Percentiles rank a stretch among this genome's conserved stretches.
These are phyloP conservation scores for Pseudozyma sp. DNA, from an alignment of 1,284 basidiomycete genomes.

Conservation along the genomic window DNA sequence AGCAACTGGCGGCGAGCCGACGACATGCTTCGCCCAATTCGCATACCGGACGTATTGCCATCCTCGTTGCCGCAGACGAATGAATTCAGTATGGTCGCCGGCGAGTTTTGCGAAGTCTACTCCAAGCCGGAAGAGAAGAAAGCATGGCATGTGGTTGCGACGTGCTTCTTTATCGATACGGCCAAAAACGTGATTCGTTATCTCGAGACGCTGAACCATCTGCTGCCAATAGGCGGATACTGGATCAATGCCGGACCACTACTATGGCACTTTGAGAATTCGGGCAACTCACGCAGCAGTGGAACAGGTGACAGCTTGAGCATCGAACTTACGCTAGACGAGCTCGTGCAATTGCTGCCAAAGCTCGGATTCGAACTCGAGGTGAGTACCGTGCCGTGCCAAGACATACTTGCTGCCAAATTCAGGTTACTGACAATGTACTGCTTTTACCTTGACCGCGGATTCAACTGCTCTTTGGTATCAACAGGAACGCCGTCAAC, in stretches of 20 bases:
- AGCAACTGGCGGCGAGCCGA: slow-evolving; percentile 61
- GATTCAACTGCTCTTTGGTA: not conserved
- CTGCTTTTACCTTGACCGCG: not conserved
- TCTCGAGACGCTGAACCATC: slow-evolving; percentile 65
- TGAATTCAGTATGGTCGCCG: slow-evolving; percentile 68
- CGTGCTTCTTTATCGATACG: slow-evolving; percentile 98
- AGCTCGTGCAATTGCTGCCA: slow-evolving; percentile 81
- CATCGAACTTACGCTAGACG: slow-evolving; percentile 88
- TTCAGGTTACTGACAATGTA: not conserved
- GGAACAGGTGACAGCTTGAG: slow-evolving; percentile 42
- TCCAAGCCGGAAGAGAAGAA: slow-evolving; percentile 75
- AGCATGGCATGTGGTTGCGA: slow-evolving; percentile 88
- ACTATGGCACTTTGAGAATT: slow-evolving; percentile 96
- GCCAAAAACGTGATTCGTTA: slow-evolving; percentile 70
- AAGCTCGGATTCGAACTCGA: slow-evolving; percentile 85
- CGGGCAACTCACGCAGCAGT: slow-evolving; percentile 67
- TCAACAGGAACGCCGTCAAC: slow-evolving; percentile 79
- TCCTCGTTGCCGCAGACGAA: slow-evolving; percentile 48
- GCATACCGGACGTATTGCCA: slow-evolving; percentile 65
- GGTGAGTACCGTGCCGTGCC: slow-evolving; percentile 71
- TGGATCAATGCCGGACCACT: slow-evolving; percentile 78
- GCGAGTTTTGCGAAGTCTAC: slow-evolving; percentile 66
- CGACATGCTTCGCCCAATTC: slow-evolving; percentile 59
- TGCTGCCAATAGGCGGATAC: slow-evolving; percentile 59
- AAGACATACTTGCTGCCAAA: not conserved